Conservation (phyloP, 331 rosid species). For the Saraca asoca region DNA sequence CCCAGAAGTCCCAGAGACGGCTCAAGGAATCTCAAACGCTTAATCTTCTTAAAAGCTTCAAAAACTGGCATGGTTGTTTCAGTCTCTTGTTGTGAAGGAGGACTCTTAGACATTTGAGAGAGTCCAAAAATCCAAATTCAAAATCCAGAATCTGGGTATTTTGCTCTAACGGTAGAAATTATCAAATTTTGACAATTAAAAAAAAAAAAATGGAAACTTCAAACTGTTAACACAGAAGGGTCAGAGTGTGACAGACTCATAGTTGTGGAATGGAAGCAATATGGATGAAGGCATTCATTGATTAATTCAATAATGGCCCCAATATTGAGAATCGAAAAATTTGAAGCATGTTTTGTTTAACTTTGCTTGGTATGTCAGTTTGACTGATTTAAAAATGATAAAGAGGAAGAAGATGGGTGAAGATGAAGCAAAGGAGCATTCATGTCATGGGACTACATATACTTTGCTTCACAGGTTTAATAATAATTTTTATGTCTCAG, state of each 20-base stretch:
- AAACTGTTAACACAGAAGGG: slow-evolving; percentile 25
- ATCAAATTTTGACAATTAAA: not conserved
- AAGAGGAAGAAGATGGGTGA: slow-evolving; percentile 55
- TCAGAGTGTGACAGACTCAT: not conserved
- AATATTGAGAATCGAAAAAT: not conserved
- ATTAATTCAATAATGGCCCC: slow-evolving; percentile 27
- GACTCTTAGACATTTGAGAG: slow-evolving; percentile 47
- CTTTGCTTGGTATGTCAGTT: slow-evolving; percentile 62
- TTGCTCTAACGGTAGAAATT: slow-evolving; percentile 12
- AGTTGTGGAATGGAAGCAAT: slow-evolving; percentile 41
- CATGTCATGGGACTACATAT: slow-evolving; percentile 44
- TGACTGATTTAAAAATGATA: slow-evolving; percentile 26
- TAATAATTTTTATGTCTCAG: slow-evolving; percentile 3
- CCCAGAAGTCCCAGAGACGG: slow-evolving; percentile 58
- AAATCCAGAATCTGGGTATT: slow-evolving; percentile 34
- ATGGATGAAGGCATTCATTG: slow-evolving; percentile 30
- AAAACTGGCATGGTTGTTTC: slow-evolving; percentile 50
- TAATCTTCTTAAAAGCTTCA: slow-evolving; percentile 50
- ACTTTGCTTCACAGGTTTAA: slow-evolving; percentile 14
- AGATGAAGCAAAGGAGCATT: slow-evolving; percentile 74
- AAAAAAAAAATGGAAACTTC: not conserved
- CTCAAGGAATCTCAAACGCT: slow-evolving; percentile 61
- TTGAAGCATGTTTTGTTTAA: slow-evolving; percentile 6
- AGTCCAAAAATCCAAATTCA: not conserved
- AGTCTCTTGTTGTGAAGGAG: slow-evolving; percentile 35